phyloP scores from a whole-genome alignment of 306 rosid genomes.

The Sesbania bispinosa region DNA sequence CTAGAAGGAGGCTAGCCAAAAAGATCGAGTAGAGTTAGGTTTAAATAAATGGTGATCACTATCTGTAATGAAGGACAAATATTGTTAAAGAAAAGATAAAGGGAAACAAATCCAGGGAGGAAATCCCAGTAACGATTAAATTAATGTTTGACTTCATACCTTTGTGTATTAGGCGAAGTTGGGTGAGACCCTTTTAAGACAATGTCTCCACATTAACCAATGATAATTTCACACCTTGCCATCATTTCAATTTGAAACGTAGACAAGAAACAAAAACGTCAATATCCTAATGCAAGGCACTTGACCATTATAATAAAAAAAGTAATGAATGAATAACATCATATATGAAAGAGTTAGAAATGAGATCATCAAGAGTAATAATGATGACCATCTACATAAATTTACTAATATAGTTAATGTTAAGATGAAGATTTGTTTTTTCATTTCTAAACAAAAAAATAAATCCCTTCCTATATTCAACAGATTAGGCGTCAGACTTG shows the following conservation, averaged over 20 bases:
- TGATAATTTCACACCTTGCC: constrained; percentile 13
- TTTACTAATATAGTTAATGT: no score
- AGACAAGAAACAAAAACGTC: constrained; percentile 7
- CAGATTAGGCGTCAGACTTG: not conserved
- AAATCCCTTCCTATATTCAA: not conserved
- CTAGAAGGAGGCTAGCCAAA: constrained; percentile 9
- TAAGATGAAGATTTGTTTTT: not conserved
- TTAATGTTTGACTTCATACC: constrained; percentile 46
- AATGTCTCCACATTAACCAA: constrained; percentile 17
- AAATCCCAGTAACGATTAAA: constrained; percentile 42
- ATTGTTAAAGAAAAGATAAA: not conserved
- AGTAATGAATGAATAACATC: not conserved
- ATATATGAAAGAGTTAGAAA: not conserved
- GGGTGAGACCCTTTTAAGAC: constrained; percentile 30
- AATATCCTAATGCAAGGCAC: constrained; percentile 3
- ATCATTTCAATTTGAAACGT: constrained; percentile 6
- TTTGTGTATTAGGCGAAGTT: constrained; percentile 11
- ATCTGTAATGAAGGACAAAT: not conserved
- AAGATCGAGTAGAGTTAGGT: constrained; percentile 21
- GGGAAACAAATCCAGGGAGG: not conserved
- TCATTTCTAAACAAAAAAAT: not conserved
- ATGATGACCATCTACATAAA: no score
- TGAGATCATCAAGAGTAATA: no score
- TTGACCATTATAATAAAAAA: not conserved
- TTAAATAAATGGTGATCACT: constrained; percentile 4